Evolutionary conservation across 179 eudicot species (phyloP), one percentile per base, ranked within the genome.

Genomic region (Silene vulgaris): DNA sequence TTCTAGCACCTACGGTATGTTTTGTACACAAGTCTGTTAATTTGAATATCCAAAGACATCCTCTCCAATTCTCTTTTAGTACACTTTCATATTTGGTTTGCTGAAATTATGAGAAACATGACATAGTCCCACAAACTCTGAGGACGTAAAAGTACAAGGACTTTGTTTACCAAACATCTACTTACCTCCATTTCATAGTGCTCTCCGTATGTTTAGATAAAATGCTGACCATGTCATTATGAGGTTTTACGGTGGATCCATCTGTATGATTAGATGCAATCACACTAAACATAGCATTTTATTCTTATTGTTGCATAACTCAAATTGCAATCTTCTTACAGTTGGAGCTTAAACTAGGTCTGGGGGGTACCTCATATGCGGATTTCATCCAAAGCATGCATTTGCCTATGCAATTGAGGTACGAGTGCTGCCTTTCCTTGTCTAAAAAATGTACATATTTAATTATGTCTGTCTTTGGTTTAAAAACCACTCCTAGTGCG

Each of bases 391-490:
- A 67, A 45, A 92, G 81, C 79, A 82, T 92, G 93, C 97, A 90
- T 83, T 89, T 92, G 76, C 97, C 97, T 23, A 90, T 90, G 96
- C 97, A 91, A 74, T 82, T 91, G 83, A 91, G 96, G 97, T 90
- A 85, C 37, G 75, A 52, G 17, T 74, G 50, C 57, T 20, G 17
- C 11, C 43, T 71, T 76, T 20, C 64, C 74, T 45, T 50, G n/a
- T 56, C 71, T 54, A 11, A 61, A 50, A 71, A 17, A 17, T 11
- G 23, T 52, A 1, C 48, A 13, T 70, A 20, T 60, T 56, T 56
- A n/a, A 56, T 13, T 52, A 17, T 60, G 9, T 1, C 64, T 60
- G 9, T 6, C 64, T 60, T 60, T 54, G 60, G 20, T 56, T 56
- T 4, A 4, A 56, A 56, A 56, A 16, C 20, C 7, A 16, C 20